Evolutionary conservation across 2,329 filamentous ascomycete genomes (phyloP).

Genomic region (Monilinia laxa): DNA sequence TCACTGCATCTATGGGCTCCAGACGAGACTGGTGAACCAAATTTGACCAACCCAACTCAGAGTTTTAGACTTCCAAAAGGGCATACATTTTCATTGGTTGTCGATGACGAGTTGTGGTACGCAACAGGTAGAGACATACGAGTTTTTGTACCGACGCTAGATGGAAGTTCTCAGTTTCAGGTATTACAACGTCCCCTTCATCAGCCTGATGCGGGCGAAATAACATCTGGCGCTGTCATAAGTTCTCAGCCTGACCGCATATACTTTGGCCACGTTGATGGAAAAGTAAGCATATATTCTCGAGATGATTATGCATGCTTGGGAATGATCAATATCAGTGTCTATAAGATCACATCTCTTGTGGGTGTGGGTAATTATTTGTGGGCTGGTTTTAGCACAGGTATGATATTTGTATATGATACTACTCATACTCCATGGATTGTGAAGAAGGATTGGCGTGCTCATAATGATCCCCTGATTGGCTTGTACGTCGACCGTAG

Average conservation of each 20-base stretch:
- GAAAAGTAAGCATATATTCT: slow-evolving; percentile 93
- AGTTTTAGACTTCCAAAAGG: slow-evolving; percentile 76
- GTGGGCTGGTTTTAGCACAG: slow-evolving; percentile 94
- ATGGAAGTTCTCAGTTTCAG: slow-evolving; percentile 70
- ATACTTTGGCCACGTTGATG: slow-evolving; percentile 89
- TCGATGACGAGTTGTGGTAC: slow-evolving; percentile 84
- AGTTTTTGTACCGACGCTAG: slow-evolving; percentile 72
- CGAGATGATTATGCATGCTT: slow-evolving; percentile 70
- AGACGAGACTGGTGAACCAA: slow-evolving; percentile 69
- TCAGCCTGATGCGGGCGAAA: slow-evolving; percentile 74
- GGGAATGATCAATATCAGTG: slow-evolving; percentile 79
- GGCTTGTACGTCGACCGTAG: slow-evolving; percentile 76
- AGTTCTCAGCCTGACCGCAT: slow-evolving; percentile 74
- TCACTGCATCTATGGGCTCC: slow-evolving; percentile 85
- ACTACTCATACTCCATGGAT: slow-evolving; percentile 79
- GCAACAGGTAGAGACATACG: slow-evolving; percentile 84
- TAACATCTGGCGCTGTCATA: slow-evolving; percentile 79
- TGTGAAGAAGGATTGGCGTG: slow-evolving; percentile 92
- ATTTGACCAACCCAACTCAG: slow-evolving; percentile 67
- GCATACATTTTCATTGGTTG: slow-evolving; percentile 84
- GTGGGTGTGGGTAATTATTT: slow-evolving; percentile 77
- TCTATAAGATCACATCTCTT: slow-evolving; percentile 92
- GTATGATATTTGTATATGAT: slow-evolving; percentile 92
- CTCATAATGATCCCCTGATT: slow-evolving; percentile 74
- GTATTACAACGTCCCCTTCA: slow-evolving; percentile 69